Evolutionary conservation across 768 basidiomycete species (phyloP), one percentile per base, ranked within the genome.

Genomic region (Trametopsis cervina): DNA sequence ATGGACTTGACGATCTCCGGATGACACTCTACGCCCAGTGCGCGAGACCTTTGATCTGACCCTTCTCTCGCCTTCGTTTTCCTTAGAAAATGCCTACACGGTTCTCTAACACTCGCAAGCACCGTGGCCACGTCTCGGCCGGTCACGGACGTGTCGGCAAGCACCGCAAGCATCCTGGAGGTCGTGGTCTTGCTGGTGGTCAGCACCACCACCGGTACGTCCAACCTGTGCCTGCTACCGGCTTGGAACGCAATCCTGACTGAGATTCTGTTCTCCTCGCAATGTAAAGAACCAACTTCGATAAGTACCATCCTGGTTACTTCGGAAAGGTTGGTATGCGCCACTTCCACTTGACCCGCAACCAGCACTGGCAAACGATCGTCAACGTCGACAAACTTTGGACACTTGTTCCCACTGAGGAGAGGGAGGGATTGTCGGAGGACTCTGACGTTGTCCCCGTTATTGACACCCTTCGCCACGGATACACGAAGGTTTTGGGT

Each of bases 251-350:
- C 25, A 33, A 40, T 6, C 39, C 18, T n/a, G 10, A 40, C 39
- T 22, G n/a, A 40, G 7, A 22, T 18, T 9, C 7, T 40, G 39
- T 18, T n/a, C 39, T 18, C 18, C 24, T 35, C 18, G 24, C 11
- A 18, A 21, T 4, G 13, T 15, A 36, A 47, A 90, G 93, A 53
- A 94, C 87, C 65, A 96, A 97, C 77, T 89, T 95, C 65, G 93
- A 95, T 73, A 95, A 95, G 75, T 97, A 92, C 86, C 94, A 97
- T 74, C 93, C 93, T 69, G 94, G 94, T 89, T 97, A 97, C 91
- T 98, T 95, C 69, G 94, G 94, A 78, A 97, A 97, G 75, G 91
- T 95, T 68, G 96, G 96, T 90, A 99, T 99, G 95, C 84, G 96
- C 66, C 85, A 85, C 71, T 99, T 87, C 89, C 96, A 99, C 69